Conservation (phyloP, 352 stramenopile species). For the Phytophthora citricola region DNA sequence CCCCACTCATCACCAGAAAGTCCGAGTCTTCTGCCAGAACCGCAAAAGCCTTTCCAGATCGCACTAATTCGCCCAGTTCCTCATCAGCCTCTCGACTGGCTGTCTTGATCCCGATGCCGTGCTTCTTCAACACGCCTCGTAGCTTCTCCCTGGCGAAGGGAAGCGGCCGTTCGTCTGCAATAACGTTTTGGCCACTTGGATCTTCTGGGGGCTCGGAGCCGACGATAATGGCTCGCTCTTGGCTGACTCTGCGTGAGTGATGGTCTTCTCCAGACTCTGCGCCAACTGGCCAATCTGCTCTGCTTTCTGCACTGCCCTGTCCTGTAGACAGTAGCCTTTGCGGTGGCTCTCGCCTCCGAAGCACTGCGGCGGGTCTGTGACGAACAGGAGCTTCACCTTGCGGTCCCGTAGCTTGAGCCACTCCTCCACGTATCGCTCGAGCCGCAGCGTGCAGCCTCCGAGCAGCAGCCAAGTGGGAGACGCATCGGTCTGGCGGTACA, state of each 20-base stretch:
- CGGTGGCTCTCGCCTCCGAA: constrained; percentile 74
- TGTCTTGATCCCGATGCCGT: constrained; percentile 56
- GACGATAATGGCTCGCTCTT: neutral
- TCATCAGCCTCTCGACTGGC: constrained; percentile 79
- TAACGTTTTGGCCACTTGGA: constrained; percentile 39
- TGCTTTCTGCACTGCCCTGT: constrained; percentile 63
- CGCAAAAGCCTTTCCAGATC: constrained; percentile 55
- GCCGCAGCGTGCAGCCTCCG: constrained; percentile 55
- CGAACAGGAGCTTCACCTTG: constrained; percentile 68
- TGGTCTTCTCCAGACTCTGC: constrained; percentile 26
- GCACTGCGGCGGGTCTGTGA: constrained; percentile 77
- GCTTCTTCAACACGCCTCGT: constrained; percentile 58
- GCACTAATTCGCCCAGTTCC: constrained; percentile 72
- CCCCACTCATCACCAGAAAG: constrained; percentile 85
- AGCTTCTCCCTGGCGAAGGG: constrained; percentile 78
- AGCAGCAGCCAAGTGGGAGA: constrained; percentile 67
- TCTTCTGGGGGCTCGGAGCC: constrained; percentile 4
- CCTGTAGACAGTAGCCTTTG: constrained; percentile 64
- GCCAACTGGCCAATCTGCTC: constrained; percentile 53
- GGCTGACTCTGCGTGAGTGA: neutral
- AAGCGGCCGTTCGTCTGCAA: constrained; percentile 76
- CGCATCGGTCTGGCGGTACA: constrained; percentile 46
- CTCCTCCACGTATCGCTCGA: constrained; percentile 51
- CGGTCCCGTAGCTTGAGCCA: constrained; percentile 58
- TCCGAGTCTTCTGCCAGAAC: constrained; percentile 89